phyloP scores from a whole-genome alignment of 2,329 filamentous ascomycete genomes.

The Talaromyces sp. region DNA sequence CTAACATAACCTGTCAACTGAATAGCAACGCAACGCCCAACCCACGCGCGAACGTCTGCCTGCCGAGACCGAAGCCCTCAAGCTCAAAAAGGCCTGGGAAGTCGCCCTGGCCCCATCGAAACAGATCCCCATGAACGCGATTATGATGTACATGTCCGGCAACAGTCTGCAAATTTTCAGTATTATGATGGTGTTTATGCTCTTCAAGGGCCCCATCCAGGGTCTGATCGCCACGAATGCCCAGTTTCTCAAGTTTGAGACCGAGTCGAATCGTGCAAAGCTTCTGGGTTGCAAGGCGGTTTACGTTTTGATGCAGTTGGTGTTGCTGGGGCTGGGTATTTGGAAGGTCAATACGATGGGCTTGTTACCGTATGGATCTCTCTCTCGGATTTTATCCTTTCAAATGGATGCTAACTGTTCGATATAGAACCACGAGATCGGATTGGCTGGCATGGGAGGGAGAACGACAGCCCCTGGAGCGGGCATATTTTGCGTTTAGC shows the following conservation, averaged over 20 bases:
- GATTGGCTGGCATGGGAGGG: slow-evolving; percentile 97
- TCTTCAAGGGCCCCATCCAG: slow-evolving; percentile 92
- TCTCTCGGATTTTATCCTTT: not conserved
- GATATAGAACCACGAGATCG: slow-evolving; percentile 74
- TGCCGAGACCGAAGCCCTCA: slow-evolving; percentile 89
- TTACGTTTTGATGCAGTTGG: slow-evolving; percentile 79
- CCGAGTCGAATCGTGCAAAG: slow-evolving; percentile 65
- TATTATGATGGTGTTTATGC: slow-evolving; percentile 99
- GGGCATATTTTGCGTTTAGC: slow-evolving; percentile 55
- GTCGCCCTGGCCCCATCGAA: slow-evolving; percentile 90
- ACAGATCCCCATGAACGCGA: slow-evolving; percentile 91
- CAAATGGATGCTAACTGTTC: slow-evolving; percentile 17
- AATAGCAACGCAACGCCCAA: slow-evolving; percentile 21
- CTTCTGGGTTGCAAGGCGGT: slow-evolving; percentile 79
- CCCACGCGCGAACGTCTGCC: slow-evolving; percentile 54
- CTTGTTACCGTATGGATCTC: slow-evolving; percentile 67
- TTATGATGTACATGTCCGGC: slow-evolving; percentile 99
- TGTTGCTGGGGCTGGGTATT: slow-evolving; percentile 76
- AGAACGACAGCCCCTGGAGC: slow-evolving; percentile 62
- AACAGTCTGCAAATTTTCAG: slow-evolving; percentile 98
- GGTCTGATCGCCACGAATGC: slow-evolving; percentile 76
- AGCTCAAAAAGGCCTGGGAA: slow-evolving; percentile 99
- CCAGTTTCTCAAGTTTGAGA: slow-evolving; percentile 88
- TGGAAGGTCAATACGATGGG: slow-evolving; percentile 99
- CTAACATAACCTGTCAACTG: slow-evolving; percentile 12